Evolutionary conservation across 805 yeast genomes (phyloP), one percentile per base, ranked within the genome.

Genomic region (Saccharomycopsis sp.): DNA sequence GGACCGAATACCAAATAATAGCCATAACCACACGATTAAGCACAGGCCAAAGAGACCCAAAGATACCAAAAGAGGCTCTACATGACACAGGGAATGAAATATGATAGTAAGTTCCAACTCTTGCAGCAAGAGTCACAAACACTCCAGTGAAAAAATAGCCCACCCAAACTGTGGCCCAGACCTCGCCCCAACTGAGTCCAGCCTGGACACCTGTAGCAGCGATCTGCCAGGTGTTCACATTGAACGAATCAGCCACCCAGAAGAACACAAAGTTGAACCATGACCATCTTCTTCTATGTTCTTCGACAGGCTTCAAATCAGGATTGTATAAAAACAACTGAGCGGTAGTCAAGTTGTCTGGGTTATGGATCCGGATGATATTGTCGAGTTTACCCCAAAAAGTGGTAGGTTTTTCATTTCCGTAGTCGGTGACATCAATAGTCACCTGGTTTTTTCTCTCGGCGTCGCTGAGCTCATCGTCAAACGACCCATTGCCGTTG

Each of bases 211-310:
- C 96, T 0, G 96, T 87, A 7, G 93, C 84, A 1, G 96, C 96
- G 65, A 90, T 89, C 75, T 87, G 91, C 90, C 93, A 89, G 3
- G 97, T 89, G 70, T 88, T 89, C 68, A 90, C 83, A 72, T 90
- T 90, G 74, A 90, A 88, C 35, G 96, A 84, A 69, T 90, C 97
- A 0, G 96, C 90, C 59, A 90, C 71, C 97, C 97, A 90, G 66
- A 88, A 87, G 63, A 81, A 83, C 14, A 87, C 84, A 68, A 74
- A 90, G 70, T 89, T 88, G 70, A 76, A 84, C 96, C 96, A 88
- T 29, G 81, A 73, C 97, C 97, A 90, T n/a, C 80, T 79, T 66
- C 96, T 77, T 66, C 96, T 82, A 2, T 73, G 80, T 15, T 72
- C 77, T 67, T 89, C 93, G 2, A 89, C 90, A 0, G 96, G 96